Conservation (phyloP, 2,329 filamentous ascomycete genomes). For the Cladophialophora bantiana region DNA sequence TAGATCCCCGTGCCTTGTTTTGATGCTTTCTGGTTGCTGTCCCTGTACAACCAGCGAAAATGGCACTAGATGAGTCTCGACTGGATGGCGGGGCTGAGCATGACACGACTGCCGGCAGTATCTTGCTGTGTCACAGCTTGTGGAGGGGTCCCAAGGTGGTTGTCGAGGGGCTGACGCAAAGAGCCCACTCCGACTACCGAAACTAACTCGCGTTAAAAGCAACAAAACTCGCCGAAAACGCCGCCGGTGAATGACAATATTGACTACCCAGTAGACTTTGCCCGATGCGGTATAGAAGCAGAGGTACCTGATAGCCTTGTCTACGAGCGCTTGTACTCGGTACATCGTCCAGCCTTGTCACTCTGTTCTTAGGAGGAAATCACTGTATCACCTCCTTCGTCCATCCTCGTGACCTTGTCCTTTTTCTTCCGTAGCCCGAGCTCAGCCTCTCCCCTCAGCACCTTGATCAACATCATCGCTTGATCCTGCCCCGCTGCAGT, state of each 20-base stretch:
- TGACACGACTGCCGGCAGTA: slow-evolving; percentile 3
- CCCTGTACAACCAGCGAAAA: neutral
- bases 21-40: too few species aligned
- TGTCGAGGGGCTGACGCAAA: neutral
- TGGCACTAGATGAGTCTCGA: neutral
- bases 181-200: slow-evolving; percentile 1
- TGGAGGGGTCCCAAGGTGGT: neutral
- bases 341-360: neutral
- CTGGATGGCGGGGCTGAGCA: neutral
- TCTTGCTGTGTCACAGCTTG: neutral
- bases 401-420: slow-evolving; percentile 5
- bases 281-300: neutral
- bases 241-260: neutral
- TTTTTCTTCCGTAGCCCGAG: slow-evolving; percentile 34
- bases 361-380: neutral
- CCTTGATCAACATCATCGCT: slow-evolving; percentile 35
- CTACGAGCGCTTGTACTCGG: neutral
- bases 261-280: neutral
- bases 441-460: slow-evolving; percentile 40
- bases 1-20: neutral
- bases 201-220: neutral
- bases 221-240: neutral
- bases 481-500: slow-evolving; percentile 29
- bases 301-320: neutral
- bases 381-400: slow-evolving; percentile 1